Evolutionary conservation across 495 filamentous ascomycete genomes (phyloP), one percentile per base, ranked within the genome.

Genomic region (Xylaria palmicola): DNA sequence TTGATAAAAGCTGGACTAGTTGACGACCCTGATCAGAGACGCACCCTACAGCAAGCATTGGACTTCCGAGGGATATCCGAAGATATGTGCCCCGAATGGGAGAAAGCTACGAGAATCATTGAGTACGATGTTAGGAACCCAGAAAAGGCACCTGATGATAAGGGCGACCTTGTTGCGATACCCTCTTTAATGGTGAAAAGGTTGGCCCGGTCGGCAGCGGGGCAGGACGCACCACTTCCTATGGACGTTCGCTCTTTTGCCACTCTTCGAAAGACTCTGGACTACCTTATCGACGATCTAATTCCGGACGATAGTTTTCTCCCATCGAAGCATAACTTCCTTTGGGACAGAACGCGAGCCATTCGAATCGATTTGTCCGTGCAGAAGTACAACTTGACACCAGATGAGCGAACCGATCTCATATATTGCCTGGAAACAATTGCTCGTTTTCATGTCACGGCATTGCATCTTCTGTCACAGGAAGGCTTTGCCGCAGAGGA

Each of bases 21-120:
- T 72, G 90, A 94, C 52, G 92, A 99, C 68, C 95, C 95, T 0
- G 87, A 95, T 44, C 90, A 91, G 69, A 88, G 86, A 10, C 89
- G 88, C 50, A 86, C 81, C 36, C 82, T 98, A 32, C 85, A 88
- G 40, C 85, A 97, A 60, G 93, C 94, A 4, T 90, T 97, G 43
- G 88, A 88, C 3, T 93, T 92, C 19, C 87, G 90, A 56, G 94
- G 93, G 9, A 93, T 89, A 55, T 98, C 93, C 68, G 85, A 89
- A 63, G 87, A 91, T 60, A 97, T 96, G 93, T 99, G 95, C 72
- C 91, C 95, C 0, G 88, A 93, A 63, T 97, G 86, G 68, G 95
- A 99, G 75, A 79, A 88, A 37, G 82, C 93, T 13, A 84, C 88
- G 32, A 85, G 93, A 19, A 92, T 96, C 50, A 85, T 88, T 60